A percentile compares a stretch with the other conserved stretches of the same genome.
Evolutionary conservation across 1,284 basidiomycete species (phyloP).

Genomic region (Phlebopus sp.): DNA sequence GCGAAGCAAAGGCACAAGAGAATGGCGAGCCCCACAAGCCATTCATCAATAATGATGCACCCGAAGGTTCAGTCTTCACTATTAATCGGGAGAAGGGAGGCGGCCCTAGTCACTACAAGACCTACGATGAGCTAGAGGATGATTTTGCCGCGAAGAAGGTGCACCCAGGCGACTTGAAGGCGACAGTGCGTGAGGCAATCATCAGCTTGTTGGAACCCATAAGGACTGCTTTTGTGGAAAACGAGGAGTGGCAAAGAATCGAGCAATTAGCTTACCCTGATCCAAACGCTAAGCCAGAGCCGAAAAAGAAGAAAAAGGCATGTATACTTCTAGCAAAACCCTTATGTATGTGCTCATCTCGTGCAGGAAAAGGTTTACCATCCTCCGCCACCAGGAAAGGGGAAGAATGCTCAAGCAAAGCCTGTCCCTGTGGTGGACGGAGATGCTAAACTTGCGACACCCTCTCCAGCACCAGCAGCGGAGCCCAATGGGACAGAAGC

Average conservation of each 20-base stretch:
- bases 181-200: constrained; percentile 77
- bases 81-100: constrained; percentile 75
- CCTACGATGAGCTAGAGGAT: constrained; percentile 67
- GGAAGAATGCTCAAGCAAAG: constrained; percentile 45
- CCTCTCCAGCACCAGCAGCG: not conserved
- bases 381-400: constrained; percentile 75
- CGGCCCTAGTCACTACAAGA: constrained; percentile 76
- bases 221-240: constrained; percentile 69
- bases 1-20: constrained; percentile 42
- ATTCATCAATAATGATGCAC: constrained; percentile 67
- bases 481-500: constrained; percentile 11
- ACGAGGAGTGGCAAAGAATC: constrained; percentile 79
- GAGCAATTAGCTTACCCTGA: constrained; percentile 86
- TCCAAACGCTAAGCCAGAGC: constrained; percentile 59
- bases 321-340: constrained; percentile 16
- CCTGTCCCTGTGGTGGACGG: constrained; percentile 8
- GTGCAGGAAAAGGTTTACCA: constrained; percentile 71
- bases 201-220: constrained; percentile 82
- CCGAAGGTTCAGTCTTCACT: constrained; percentile 81
- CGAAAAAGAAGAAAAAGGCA: constrained; percentile 67
- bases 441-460: not conserved
- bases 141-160: constrained; percentile 78
- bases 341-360: not conserved
- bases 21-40: constrained; percentile 45
- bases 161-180: constrained; percentile 92